phyloP scores from a whole-genome alignment of 768 basidiomycete species.

The Serendipita sp. region DNA sequence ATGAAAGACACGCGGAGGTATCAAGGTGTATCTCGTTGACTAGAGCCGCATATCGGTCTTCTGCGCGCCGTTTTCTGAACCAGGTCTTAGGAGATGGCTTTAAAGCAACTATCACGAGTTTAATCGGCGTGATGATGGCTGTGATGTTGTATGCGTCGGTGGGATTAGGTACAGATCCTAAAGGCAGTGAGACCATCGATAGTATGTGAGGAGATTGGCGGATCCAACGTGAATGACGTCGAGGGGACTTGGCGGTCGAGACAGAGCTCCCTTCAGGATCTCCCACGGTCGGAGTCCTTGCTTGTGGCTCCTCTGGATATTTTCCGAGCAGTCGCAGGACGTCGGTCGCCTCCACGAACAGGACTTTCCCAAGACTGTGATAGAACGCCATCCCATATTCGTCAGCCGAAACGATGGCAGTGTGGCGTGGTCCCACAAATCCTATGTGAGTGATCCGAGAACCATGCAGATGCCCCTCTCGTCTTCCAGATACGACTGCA shows the following conservation, averaged over 20 bases:
- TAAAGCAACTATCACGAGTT: conserved; percentile 83
- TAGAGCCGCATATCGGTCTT: conserved; percentile 26
- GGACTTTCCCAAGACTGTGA: conserved; percentile 81
- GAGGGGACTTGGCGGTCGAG: neutral
- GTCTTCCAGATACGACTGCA: conserved; percentile 55
- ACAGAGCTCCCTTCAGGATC: conserved; percentile 5
- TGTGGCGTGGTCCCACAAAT: conserved; percentile 84
- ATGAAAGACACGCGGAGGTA: conserved; percentile 53
- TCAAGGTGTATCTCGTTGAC: conserved; percentile 27
- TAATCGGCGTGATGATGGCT: conserved; percentile 75
- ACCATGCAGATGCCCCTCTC: conserved; percentile 72
- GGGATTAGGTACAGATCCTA: conserved; percentile 54
- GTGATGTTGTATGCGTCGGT: conserved; percentile 68
- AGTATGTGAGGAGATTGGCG: conserved; percentile 49
- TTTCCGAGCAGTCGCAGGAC: conserved; percentile 85
- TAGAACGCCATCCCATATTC: conserved; percentile 87
- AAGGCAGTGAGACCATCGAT: conserved; percentile 63
- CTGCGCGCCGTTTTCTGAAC: conserved; percentile 54
- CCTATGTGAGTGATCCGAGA: conserved; percentile 66
- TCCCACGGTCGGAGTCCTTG: conserved; percentile 15
- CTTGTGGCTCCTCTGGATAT: conserved; percentile 39
- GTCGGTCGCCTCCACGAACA: conserved; percentile 91
- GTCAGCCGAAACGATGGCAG: conserved; percentile 81
- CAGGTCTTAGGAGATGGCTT: conserved; percentile 87
- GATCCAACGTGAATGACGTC: conserved; percentile 14